Base-by-base conservation (phyloP, 192 early-diverging fungal species). In the Backusella westeae region DNA sequence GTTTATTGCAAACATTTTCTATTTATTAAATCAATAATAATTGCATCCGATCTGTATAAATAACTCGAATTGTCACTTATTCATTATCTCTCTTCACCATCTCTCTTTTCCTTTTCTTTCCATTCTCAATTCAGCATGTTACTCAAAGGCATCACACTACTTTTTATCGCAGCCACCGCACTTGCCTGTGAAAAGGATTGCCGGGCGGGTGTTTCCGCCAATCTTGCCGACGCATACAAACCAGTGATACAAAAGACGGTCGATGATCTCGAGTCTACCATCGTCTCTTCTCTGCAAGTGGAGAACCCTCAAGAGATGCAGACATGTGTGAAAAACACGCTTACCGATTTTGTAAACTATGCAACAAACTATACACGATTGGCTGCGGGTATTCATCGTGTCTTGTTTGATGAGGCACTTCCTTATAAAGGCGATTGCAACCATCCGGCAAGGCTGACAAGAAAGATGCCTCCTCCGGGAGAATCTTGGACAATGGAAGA, bases 391-490 rank as follows among this genome's bases (percentile, higher is more conserved):
- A 82, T 86, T 29, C 77, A 82, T 41, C 74, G 26, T 21, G 76
- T 79, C 17, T 85, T 87, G 69, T 89, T 89, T 76, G 78, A 77
- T 73, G 72, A 84, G 34, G 76, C 82, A 26, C 79, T 84, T 34
- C 77, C 79, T 67, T 89, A 86, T 84, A 89, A 87, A 78, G 88
- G 88, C 29, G 86, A 89, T 29, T 89, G 88, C 75, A 87, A 89
- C 35, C 42, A 81, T 53, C 88, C 88, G 36, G 72, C 75, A 32
- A 71, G 80, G 59, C 77, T 89, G 0, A 67, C 67, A 34, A 68
- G 79, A 67, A 80, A 5, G 39, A 84, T 85, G 80, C 88, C 88
- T 49, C 85, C 85, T 23, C 29, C 32, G 7, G 85, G 85, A 23
- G 81, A 81, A 46, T 75, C 68, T 41, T 89, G 88, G 88, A 85